Conservation (phyloP, 2,329 filamentous ascomycete genomes). For the Endoconidiophora laricicola region DNA sequence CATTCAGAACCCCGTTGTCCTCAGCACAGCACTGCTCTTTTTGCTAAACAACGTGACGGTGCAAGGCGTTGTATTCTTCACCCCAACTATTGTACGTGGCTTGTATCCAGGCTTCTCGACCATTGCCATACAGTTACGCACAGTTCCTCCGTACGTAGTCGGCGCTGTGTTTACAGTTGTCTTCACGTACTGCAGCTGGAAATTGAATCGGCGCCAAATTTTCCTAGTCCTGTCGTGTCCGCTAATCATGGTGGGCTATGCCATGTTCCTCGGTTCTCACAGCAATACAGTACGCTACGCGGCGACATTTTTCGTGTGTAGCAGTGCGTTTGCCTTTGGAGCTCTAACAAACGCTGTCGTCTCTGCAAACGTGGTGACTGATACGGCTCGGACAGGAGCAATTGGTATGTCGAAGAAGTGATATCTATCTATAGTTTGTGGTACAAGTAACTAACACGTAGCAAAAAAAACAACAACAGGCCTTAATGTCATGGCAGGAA, state of each 20-base stretch:
- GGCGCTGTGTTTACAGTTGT: slow-evolving; percentile 43
- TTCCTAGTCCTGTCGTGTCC: slow-evolving; percentile 39
- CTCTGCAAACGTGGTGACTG: slow-evolving; percentile 47
- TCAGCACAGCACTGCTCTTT: slow-evolving; percentile 40
- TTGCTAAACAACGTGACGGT: slow-evolving; percentile 50
- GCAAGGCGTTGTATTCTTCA: slow-evolving; percentile 49
- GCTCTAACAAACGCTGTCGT: slow-evolving; percentile 46
- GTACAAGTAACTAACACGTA: not conserved
- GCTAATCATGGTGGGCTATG: slow-evolving; percentile 44
- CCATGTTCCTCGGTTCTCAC: slow-evolving; percentile 42
- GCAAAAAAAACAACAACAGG: not conserved
- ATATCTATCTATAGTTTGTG: not conserved
- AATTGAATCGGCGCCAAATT: slow-evolving; percentile 34
- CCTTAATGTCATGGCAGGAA: slow-evolving; percentile 42
- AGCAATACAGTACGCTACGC: slow-evolving; percentile 36
- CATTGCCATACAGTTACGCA: slow-evolving; percentile 45
- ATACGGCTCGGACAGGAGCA: slow-evolving; percentile 44
- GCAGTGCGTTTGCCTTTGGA: slow-evolving; percentile 42
- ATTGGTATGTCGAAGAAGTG: slow-evolving; percentile 31
- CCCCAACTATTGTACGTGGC: slow-evolving; percentile 45
- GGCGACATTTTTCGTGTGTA: slow-evolving; percentile 46
- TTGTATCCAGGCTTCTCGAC: slow-evolving; percentile 43
- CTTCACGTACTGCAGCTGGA: slow-evolving; percentile 40
- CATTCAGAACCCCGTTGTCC: slow-evolving; percentile 40
- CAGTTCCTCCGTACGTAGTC: slow-evolving; percentile 47